phyloP scores from a whole-genome alignment of 1,284 basidiomycete species.

The Cryptococcus floricola region DNA sequence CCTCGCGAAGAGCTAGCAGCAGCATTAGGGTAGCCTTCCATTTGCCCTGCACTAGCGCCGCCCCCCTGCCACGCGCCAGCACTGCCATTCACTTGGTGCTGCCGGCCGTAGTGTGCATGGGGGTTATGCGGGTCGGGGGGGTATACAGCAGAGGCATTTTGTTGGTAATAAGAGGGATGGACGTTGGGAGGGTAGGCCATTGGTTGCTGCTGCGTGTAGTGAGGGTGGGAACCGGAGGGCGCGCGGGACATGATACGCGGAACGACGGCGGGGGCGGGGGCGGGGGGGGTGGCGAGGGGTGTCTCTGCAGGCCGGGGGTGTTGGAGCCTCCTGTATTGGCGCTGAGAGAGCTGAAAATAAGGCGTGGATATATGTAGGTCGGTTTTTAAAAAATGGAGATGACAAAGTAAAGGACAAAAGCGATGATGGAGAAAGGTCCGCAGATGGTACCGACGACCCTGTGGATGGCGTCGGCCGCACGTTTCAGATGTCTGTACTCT shows the following conservation, averaged over 20 bases:
- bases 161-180: conserved; percentile 1
- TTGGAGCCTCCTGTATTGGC: no score
- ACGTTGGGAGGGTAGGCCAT: neutral
- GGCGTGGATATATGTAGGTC: neutral
- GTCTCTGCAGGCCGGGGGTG: neutral
- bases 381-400: neutral
- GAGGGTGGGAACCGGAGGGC: conserved; percentile 9
- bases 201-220: conserved; percentile 1
- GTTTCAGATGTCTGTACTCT: neutral
- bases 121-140: neutral
- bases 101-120: conserved; percentile 4
- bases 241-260: conserved; percentile 13
- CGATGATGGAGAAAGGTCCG: neutral
- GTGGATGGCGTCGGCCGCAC: neutral
- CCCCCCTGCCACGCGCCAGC: neutral
- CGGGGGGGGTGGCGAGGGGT: neutral
- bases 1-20: conserved; percentile 14
- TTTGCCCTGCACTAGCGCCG: neutral
- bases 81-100: conserved; percentile 3
- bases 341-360: neutral
- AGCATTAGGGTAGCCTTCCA: conserved; percentile 6
- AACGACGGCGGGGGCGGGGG: no score
- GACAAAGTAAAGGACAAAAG: neutral
- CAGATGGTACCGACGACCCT: neutral
- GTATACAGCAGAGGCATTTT: neutral